Base-by-base conservation (phyloP, 2,329 filamentous ascomycete species). In the Aspergillus calidoustus region DNA sequence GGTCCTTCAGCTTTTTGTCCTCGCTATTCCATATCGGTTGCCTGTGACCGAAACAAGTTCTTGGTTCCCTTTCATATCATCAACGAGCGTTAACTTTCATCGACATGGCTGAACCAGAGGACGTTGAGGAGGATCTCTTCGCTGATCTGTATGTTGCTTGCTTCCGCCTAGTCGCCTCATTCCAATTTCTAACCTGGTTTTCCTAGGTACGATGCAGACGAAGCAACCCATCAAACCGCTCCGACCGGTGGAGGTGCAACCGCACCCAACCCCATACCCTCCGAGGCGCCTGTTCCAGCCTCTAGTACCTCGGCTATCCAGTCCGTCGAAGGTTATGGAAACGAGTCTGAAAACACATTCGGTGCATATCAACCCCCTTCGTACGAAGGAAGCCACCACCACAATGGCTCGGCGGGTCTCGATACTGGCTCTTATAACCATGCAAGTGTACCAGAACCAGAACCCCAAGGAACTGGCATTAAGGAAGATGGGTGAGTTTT, bases 401-500 rank as follows among this genome's bases (percentile, higher is more conserved):
- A 75, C 25, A 71, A 73, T 61, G 62, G 69, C 60, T 38, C 70
- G 9, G 72, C 70, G 47, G 66, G 64, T 53, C 54, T 67, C 11
- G 71, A 76, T 59, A 63, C 69, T 38, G 65, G 66, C 15, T 70
- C 69, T 34, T 61, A 63, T 30, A 64, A 60, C 56, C 60, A 65
- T 57, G 59, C 64, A 30, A 59, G 62, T 28, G 57, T 64, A 60
- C 63, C 69, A 56, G 75, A 79, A 38, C 54, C 71, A 30, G 76
- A 77, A 48, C 70, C 68, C 54, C 76, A 77, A 51, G 76, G 75
- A 50, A 80, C 78, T 25, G 79, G 78, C 53, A 91, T 93, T 60
- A 96, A 96, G 79, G 92, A 96, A 86, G 92, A 96, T 75, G 92
- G 92, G 92, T 96, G 89, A 93, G 92, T 87, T n/a, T 13, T 49